Conservation (phyloP, 768 basidiomycete genomes). For the Lyophyllum semitale region DNA sequence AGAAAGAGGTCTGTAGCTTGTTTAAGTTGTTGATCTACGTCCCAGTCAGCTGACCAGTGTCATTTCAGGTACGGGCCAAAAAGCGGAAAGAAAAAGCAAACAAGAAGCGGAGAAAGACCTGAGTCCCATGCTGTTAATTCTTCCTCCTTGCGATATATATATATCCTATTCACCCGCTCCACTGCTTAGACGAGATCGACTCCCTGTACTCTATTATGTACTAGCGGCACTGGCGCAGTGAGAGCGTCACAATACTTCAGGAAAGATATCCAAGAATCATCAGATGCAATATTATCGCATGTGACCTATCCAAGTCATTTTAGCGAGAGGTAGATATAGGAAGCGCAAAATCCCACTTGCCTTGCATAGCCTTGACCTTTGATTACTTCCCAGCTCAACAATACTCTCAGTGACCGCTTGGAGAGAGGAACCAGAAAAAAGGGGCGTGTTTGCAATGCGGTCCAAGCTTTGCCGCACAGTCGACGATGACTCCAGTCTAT, state of each 20-base stretch:
- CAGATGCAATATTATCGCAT: conserved; percentile 38
- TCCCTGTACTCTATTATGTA: not conserved
- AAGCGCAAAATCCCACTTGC: conserved; percentile 34
- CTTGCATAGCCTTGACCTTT: conserved; percentile 54
- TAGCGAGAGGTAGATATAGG: not conserved
- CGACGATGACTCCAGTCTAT: conserved; percentile 46
- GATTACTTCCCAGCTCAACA: conserved; percentile 54
- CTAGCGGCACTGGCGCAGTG: conserved; percentile 21
- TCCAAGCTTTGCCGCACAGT: conserved; percentile 50
- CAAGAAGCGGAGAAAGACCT: conserved; percentile 54
- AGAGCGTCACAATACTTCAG: conserved; percentile 38
- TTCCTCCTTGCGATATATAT: not conserved
- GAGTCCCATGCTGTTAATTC: not conserved
- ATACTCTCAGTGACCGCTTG: conserved; percentile 45
- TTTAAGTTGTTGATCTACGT: conserved; percentile 5
- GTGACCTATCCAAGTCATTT: conserved; percentile 38
- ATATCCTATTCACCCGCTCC: not conserved
- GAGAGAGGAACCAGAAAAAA: conserved; percentile 7
- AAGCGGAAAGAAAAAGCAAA: conserved; percentile 78
- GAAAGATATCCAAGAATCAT: conserved; percentile 44
- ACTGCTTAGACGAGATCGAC: not conserved
- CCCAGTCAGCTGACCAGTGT: conserved; percentile 10
- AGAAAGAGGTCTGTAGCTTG: conserved; percentile 71
- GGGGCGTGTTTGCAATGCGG: conserved; percentile 8
- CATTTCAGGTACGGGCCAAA: conserved; percentile 70